These are phyloP conservation scores for Dothistroma septosporum DNA, from an alignment of 2,329 filamentous ascomycete species.

Conservation along the genomic window DNA sequence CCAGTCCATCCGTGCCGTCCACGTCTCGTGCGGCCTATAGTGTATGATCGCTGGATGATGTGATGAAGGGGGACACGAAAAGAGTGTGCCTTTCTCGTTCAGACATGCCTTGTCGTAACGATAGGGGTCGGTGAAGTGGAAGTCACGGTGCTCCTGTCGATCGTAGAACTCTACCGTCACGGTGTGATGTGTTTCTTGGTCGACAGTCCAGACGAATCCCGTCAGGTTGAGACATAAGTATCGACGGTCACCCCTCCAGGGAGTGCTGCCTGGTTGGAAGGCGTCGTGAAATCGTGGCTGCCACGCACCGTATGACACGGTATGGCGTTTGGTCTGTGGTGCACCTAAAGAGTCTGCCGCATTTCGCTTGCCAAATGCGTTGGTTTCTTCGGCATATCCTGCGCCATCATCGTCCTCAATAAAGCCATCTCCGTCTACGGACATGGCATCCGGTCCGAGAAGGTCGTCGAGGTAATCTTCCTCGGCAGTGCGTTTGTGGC, in stretches of 20 bases:
- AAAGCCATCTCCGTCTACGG: conserved; percentile 69
- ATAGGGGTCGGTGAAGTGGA: conserved; percentile 96
- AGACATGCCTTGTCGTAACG: conserved; percentile 95
- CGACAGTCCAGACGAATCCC: conserved; percentile 94
- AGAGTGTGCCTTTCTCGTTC: conserved; percentile 75
- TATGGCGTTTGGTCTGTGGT: conserved; percentile 50
- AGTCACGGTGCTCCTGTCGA: conserved; percentile 83
- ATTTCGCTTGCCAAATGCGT: conserved; percentile 60
- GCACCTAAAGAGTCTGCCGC: conserved; percentile 34
- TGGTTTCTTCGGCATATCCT: conserved; percentile 69
- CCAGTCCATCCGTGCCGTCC: conserved; percentile 90
- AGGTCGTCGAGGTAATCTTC: conserved; percentile 75
- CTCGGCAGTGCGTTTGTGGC: conserved; percentile 54
- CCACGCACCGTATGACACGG: conserved; percentile 43
- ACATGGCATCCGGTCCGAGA: conserved; percentile 59
- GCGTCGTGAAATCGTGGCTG: conserved; percentile 71
- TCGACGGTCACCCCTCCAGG: conserved; percentile 89
- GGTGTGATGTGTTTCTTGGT: conserved; percentile 83
- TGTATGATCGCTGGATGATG: conserved; percentile 76
- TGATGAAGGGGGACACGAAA: conserved; percentile 69
- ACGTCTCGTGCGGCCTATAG: conserved; percentile 94
- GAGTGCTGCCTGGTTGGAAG: conserved; percentile 91
- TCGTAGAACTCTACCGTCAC: conserved; percentile 98
- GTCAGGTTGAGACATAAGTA: conserved; percentile 91
- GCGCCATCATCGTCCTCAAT: conserved; percentile 93